Base-by-base conservation (phyloP, 306 rosid species). In the Rubus idaeus region DNA sequence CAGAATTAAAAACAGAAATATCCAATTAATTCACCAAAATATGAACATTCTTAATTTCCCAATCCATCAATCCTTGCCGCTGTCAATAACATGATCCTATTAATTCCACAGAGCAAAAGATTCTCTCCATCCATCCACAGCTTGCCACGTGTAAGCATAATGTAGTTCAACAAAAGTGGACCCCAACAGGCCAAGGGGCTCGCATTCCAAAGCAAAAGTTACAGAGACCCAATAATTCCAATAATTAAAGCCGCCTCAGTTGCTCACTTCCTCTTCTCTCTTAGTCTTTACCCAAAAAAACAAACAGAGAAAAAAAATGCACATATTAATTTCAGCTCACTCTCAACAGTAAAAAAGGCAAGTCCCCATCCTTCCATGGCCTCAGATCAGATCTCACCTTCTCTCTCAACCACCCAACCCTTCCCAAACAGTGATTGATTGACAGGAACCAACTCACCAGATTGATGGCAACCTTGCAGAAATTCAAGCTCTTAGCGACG, bases 401-500 rank as follows among this genome's bases (percentile, higher is more conserved):
- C 85, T 82, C 87, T 81, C 85, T 72, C 85, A 69, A 65, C 12
- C 79, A 79, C 68, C 42, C 78, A 68, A 53, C 41, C 69, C 4
- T 63, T 67, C 49, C 69, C 46, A 13, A 18, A 18, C 57, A 52
- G 5, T 17, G 7, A 52, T 30, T 30, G 20, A 39, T 14, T 26
- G 35, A 18, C 8, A 41, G 4, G 4, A 23, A 44, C 41, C 5
- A 9, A 8, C 10, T 20, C 40, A 10, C 40, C 37, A 42, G 5
- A 8, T 42, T 41, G 45, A 90, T 92, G 96, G 87, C 90, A 1
- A 86, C 90, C 11, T 83, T 92, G 67, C 93, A 90, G 41, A 89
- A 89, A 85, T 91, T 93, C 89, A 93, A 87, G 94, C 90, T 87
- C 72, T 71, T 92, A 16, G 98, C 98, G 26, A 73, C 96, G n/a